These are phyloP conservation scores for Turritis glabra DNA, from an alignment of 345 rosid species.

Conservation along the genomic window DNA sequence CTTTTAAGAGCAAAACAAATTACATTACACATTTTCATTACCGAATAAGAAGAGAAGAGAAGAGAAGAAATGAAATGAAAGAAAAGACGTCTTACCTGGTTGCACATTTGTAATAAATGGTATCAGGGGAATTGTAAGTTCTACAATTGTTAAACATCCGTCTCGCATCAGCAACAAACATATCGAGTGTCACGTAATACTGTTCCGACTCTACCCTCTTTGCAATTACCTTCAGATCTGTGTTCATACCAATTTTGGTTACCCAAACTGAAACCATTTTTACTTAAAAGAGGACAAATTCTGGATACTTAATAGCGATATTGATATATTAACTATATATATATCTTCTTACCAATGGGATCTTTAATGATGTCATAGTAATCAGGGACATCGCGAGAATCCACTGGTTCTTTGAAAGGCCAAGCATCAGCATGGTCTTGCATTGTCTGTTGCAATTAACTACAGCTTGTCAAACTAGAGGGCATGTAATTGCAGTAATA, in stretches of 20 bases:
- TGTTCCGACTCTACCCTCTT: slow-evolving; percentile 96
- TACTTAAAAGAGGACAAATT: not conserved
- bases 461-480: slow-evolving; percentile 17
- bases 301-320: not conserved
- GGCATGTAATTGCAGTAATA: not conserved
- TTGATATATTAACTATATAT: not conserved
- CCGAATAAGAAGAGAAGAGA: not conserved
- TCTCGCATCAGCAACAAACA: slow-evolving; percentile 94
- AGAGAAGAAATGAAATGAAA: not conserved
- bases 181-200: slow-evolving; percentile 89
- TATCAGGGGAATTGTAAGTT: slow-evolving; percentile 87
- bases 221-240: slow-evolving; percentile 90
- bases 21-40: not conserved
- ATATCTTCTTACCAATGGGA: slow-evolving; percentile 82
- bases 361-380: slow-evolving; percentile 97
- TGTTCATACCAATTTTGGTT: slow-evolving; percentile 14
- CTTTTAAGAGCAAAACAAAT: slow-evolving; percentile 34
- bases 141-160: slow-evolving; percentile 93
- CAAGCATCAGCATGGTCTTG: slow-evolving; percentile 95
- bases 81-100: slow-evolving; percentile 52
- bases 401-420: slow-evolving; percentile 99
- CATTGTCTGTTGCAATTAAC: slow-evolving; percentile 66
- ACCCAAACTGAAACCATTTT: not conserved
- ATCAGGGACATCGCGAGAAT: slow-evolving; percentile 94
- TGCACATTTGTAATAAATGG: slow-evolving; percentile 89